Conservation (phyloP, 306 rosid species). For the Vigna unguiculata region DNA sequence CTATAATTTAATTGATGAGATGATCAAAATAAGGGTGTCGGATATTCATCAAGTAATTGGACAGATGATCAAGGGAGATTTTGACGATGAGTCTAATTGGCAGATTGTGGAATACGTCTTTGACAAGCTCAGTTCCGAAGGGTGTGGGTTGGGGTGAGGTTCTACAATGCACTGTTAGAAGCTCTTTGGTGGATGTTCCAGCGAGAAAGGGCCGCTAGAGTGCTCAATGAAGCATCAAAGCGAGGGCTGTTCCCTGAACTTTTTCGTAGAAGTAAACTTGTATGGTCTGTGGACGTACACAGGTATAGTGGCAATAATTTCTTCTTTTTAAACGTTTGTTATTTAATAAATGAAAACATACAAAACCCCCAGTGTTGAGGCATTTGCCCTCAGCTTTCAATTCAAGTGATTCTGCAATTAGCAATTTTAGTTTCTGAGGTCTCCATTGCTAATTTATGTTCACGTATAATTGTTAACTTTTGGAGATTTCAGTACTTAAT, state of each 20-base stretch:
- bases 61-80: constrained; percentile 92
- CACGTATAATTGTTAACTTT: background rate
- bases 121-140: constrained; percentile 90
- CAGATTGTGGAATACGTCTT: constrained; percentile 97
- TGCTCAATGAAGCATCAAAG: constrained; percentile 89
- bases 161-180: constrained; percentile 86
- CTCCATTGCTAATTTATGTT: constrained; percentile 29
- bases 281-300: constrained; percentile 91
- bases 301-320: constrained; percentile 59
- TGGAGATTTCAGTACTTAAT: constrained; percentile 24
- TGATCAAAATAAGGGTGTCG: constrained; percentile 72
- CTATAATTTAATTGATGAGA: constrained; percentile 74
- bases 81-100: constrained; percentile 94
- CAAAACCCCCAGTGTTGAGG: background rate
- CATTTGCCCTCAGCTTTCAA: constrained; percentile 21
- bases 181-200: constrained; percentile 98
- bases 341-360: constrained; percentile 39
- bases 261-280: constrained; percentile 74
- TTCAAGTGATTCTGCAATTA: constrained; percentile 5
- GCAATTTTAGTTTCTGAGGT: constrained; percentile 27
- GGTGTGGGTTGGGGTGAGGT: constrained; percentile 82
- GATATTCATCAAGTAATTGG: constrained; percentile 94
- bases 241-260: constrained; percentile 95
- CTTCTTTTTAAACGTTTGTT: constrained; percentile 30
- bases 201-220: constrained; percentile 91